A percentile compares a stretch with the other conserved stretches of the same genome.
These are phyloP conservation scores for Volvariella surrecta DNA, from an alignment of 1,284 basidiomycete species.

Conservation along the genomic window DNA sequence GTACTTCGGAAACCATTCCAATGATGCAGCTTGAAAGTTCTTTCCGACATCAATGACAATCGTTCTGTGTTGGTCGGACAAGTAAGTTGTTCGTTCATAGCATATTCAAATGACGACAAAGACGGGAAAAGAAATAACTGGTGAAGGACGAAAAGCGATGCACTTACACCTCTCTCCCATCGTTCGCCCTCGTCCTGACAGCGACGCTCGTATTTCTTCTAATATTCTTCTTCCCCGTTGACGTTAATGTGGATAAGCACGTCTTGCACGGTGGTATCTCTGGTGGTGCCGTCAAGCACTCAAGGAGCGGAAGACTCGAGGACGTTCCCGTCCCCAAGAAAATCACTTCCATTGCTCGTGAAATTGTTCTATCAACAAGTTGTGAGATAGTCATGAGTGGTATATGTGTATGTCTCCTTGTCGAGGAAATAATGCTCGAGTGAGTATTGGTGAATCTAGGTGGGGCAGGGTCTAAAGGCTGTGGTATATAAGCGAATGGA, in stretches of 20 bases:
- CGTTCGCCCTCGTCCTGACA: slow-evolving; percentile 41
- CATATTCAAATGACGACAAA: slow-evolving; percentile 1
- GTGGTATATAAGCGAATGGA: no score
- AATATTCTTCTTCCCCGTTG: slow-evolving; percentile 66
- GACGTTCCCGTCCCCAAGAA: slow-evolving; percentile 76
- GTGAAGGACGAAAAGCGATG: background rate
- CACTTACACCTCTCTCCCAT: slow-evolving; percentile 46
- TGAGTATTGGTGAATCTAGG: no score
- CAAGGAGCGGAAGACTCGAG: slow-evolving; percentile 53
- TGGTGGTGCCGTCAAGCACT: slow-evolving; percentile 54
- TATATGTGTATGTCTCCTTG: no score
- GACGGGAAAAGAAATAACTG: background rate
- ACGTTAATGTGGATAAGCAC: slow-evolving; percentile 56
- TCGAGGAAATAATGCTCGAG: no score
- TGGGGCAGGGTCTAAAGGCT: no score
- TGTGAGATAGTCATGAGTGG: no score
- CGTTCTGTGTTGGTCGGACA: slow-evolving; percentile 35
- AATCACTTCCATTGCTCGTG: slow-evolving; percentile 41
- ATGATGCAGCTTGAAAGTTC: slow-evolving; percentile 66
- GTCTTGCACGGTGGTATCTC: slow-evolving; percentile 46
- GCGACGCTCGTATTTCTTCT: slow-evolving; percentile 70
- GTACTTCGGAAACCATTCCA: slow-evolving; percentile 77
- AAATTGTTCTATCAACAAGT: no score
- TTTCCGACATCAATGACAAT: slow-evolving; percentile 78
- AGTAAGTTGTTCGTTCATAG: background rate